phyloP scores from a whole-genome alignment of 2,329 filamentous ascomycete species.

The Colletotrichum plurivorum region DNA sequence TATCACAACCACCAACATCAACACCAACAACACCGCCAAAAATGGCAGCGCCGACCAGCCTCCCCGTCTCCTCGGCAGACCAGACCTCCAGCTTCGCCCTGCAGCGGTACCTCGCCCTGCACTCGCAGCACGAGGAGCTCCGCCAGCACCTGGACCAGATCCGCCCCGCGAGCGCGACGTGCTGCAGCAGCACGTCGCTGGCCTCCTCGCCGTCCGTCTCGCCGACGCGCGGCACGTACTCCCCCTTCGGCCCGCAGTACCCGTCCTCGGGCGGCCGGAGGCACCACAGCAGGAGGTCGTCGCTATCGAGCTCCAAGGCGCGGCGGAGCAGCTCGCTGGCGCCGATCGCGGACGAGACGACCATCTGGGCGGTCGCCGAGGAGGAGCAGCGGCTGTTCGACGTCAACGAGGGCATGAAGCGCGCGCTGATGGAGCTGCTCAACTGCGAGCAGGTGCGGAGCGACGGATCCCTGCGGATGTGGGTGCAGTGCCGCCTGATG shows the following conservation, averaged over 20 bases:
- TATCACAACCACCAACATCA: slow-evolving; percentile 30
- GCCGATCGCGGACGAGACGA: slow-evolving; percentile 63
- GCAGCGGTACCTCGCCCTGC: slow-evolving; percentile 68
- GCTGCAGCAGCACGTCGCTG: slow-evolving; percentile 48
- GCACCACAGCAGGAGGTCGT: slow-evolving; percentile 58
- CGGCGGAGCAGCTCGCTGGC: slow-evolving; percentile 44
- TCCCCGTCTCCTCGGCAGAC: slow-evolving; percentile 34
- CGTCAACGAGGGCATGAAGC: slow-evolving; percentile 74
- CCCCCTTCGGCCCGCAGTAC: slow-evolving; percentile 40
- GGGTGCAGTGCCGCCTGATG: slow-evolving; percentile 72
- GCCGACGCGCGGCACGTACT: slow-evolving; percentile 69
- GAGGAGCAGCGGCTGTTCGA: slow-evolving; percentile 68
- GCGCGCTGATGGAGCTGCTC: slow-evolving; percentile 72
- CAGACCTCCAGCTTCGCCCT: slow-evolving; percentile 63
- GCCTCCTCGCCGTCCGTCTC: slow-evolving; percentile 71
- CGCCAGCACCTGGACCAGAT: slow-evolving; percentile 66
- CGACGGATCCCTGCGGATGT: slow-evolving; percentile 67
- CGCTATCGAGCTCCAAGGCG: slow-evolving; percentile 42
- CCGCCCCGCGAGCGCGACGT: slow-evolving; percentile 53
- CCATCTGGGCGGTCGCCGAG: slow-evolving; percentile 62
- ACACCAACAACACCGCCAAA: slow-evolving; percentile 25
- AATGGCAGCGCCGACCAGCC: slow-evolving; percentile 31
- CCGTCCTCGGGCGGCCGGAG: slow-evolving; percentile 15
- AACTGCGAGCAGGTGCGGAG: slow-evolving; percentile 70
- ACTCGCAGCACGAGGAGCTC: slow-evolving; percentile 68